Conservation (phyloP, 164 flowering plant genomes). For the Magnolia changhungtana region DNA sequence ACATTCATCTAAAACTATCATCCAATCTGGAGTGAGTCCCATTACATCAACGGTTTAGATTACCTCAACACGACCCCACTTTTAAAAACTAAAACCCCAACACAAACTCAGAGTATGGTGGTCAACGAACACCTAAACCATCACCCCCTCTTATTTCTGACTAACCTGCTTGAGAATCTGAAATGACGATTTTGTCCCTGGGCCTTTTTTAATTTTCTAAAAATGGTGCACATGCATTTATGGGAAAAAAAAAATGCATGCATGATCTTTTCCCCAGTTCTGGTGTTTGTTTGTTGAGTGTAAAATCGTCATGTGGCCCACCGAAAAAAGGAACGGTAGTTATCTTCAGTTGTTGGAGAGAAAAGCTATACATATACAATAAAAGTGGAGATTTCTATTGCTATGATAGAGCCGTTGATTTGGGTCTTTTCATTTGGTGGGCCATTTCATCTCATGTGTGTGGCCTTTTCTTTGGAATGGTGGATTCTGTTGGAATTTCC, state of each 20-base stretch:
- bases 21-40: too few relatives aligned
- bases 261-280: background rate
- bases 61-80: too few relatives aligned
- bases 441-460: background rate
- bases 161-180: background rate
- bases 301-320: background rate
- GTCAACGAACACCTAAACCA: too few relatives aligned
- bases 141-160: background rate
- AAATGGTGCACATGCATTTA: background rate
- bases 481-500: background rate
- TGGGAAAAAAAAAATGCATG: background rate
- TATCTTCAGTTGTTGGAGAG: background rate
- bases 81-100: too few relatives aligned
- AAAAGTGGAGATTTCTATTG: background rate
- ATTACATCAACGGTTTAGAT: too few relatives aligned
- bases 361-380: background rate
- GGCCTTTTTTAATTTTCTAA: background rate
- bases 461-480: background rate
- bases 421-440: background rate
- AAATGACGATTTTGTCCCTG: slow-evolving; percentile 11
- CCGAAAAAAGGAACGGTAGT: background rate
- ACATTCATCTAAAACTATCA: too few relatives aligned
- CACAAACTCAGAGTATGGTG: too few relatives aligned
- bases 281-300: background rate
- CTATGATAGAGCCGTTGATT: background rate